Conservation (phyloP, 108 stramenopile genomes). For the Cyclotella sp. region DNA sequence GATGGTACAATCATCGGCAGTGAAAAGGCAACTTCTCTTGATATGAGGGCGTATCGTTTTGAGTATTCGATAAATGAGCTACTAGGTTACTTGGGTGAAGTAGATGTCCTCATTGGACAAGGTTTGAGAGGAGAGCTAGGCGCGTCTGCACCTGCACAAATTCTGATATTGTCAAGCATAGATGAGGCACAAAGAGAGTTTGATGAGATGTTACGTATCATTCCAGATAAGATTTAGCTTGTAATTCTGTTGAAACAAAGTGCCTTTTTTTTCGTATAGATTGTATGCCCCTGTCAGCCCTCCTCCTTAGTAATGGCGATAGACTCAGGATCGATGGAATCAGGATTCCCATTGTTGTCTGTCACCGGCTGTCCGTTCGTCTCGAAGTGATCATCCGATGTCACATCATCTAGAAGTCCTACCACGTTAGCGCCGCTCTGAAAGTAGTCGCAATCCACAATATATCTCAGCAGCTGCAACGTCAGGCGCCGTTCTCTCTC, state of each 20-base stretch:
- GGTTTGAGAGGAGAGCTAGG: conserved; percentile 75
- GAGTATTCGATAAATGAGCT: conserved; percentile 61
- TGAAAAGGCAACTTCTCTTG: conserved; percentile 29
- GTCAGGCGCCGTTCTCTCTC: conserved; percentile 73
- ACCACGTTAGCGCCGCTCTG: conserved; percentile 12
- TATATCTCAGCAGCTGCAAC: conserved; percentile 76
- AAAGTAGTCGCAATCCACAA: conserved; percentile 79
- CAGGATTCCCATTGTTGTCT: not conserved
- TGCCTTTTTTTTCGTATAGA: not conserved
- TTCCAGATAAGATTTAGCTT: conserved; percentile 37
- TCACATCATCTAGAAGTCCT: not conserved
- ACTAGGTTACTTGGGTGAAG: conserved; percentile 52
- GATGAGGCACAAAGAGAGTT: conserved; percentile 52
- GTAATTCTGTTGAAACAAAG: not conserved
- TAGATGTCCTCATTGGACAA: conserved; percentile 80
- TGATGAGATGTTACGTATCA: conserved; percentile 59
- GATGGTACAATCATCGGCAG: conserved; percentile 9
- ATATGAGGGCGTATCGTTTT: conserved; percentile 59
- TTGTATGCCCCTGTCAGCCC: not conserved
- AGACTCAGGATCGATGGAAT: not conserved
- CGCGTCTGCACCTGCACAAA: conserved; percentile 68
- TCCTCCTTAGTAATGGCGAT: not conserved
- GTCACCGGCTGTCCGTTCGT: not conserved
- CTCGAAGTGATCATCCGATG: not conserved
- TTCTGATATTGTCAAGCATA: conserved; percentile 62